These are phyloP conservation scores for Chaetomium cochliodes DNA, from an alignment of 495 filamentous ascomycete species.

Conservation along the genomic window DNA sequence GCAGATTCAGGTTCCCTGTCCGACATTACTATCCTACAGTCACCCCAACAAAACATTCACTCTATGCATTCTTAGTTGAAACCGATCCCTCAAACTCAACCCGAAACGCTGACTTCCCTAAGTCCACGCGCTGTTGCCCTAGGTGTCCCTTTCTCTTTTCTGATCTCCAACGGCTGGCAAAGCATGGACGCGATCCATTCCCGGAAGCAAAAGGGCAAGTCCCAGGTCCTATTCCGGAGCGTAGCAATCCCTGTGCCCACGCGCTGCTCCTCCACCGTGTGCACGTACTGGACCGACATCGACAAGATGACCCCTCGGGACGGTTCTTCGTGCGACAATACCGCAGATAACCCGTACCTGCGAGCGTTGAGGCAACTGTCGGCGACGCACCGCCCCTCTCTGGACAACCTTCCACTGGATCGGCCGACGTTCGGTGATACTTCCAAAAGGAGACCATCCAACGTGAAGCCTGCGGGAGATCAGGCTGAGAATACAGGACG, in stretches of 20 bases:
- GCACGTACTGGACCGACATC: background rate
- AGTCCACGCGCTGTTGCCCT: no score
- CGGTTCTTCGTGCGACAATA: background rate
- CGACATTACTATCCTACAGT: no score
- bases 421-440: background rate
- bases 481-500: background rate
- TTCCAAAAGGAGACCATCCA: background rate
- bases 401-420: slow-evolving; percentile 8
- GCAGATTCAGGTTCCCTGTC: no score
- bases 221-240: background rate
- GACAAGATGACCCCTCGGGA: background rate
- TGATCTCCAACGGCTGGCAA: no score
- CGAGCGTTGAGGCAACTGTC: slow-evolving; percentile 15
- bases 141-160: no score
- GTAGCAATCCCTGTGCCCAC: background rate
- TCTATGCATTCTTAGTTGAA: no score
- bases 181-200: slow-evolving; percentile 20
- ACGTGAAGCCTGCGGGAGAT: background rate
- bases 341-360: slow-evolving; percentile 18
- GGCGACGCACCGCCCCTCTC: slow-evolving; percentile 15
- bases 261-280: slow-evolving; percentile 13
- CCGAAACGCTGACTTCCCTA: no score
- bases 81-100: no score
- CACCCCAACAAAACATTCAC: no score
- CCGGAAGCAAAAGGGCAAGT: slow-evolving; percentile 1